Evolutionary conservation across 441 rosid species (phyloP).

Genomic region (Theobroma grandiflorum): DNA sequence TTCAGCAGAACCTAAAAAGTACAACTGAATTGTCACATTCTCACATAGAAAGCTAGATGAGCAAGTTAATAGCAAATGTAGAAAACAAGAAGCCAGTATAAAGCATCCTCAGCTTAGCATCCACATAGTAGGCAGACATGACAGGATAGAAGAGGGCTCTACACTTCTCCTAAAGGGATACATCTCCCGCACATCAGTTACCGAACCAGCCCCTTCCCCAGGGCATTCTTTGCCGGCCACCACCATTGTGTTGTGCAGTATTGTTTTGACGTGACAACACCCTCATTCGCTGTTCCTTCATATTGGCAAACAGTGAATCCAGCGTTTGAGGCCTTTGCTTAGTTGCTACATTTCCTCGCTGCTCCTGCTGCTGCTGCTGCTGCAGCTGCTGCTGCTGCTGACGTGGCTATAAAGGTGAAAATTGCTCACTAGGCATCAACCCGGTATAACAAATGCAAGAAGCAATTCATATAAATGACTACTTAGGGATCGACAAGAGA

Average conservation of each 20-base stretch:
- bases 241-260: conserved; percentile 35
- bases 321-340: conserved; percentile 75
- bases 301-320: conserved; percentile 81
- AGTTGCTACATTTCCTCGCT: conserved; percentile 45
- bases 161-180: background rate
- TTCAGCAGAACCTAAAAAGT: background rate
- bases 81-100: background rate
- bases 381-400: conserved; percentile 22
- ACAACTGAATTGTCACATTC: background rate
- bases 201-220: conserved; percentile 65
- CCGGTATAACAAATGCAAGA: background rate
- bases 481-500: background rate
- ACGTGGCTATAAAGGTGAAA: conserved; percentile 37
- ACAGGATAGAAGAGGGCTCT: background rate
- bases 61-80: background rate
- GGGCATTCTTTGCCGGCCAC: conserved; percentile 46
- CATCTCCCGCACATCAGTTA: conserved; percentile 25
- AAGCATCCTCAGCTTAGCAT: background rate
- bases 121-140: background rate
- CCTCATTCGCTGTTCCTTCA: conserved; percentile 82
- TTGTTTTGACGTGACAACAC: conserved; percentile 43
- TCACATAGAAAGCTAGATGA: background rate
- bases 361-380: conserved; percentile 42
- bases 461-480: background rate
- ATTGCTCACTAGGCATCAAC: background rate